Evolutionary conservation across 495 filamentous ascomycete species (phyloP).

Genomic region (Schizothecium vesticola): DNA sequence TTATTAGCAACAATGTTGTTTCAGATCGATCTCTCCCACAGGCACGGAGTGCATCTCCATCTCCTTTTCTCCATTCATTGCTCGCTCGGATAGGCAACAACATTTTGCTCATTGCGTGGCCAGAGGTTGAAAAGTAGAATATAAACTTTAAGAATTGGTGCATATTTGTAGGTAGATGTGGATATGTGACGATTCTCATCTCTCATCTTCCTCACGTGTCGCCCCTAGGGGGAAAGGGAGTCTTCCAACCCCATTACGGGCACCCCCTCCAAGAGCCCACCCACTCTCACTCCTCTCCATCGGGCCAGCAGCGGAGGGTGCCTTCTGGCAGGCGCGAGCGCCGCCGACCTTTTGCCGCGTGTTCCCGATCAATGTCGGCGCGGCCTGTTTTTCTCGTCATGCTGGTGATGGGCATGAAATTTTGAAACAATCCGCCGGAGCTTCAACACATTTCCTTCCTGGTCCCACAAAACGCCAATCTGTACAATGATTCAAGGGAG

Average conservation of each 20-base stretch:
- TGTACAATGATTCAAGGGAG: background rate
- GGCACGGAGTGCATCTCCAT: background rate
- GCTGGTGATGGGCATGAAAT: background rate
- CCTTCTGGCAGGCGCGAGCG: too few species aligned
- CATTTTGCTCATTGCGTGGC: background rate
- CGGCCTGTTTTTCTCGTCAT: background rate
- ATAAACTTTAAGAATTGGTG: background rate
- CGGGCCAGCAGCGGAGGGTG: too few species aligned
- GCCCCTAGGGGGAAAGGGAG: background rate
- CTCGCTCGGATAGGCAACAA: background rate
- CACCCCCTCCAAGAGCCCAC: background rate
- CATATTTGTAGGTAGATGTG: background rate
- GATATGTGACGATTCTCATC: background rate
- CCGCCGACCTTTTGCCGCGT: too few species aligned
- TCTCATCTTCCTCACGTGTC: background rate
- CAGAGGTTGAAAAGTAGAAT: background rate
- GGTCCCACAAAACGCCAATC: background rate
- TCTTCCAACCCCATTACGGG: background rate
- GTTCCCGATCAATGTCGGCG: background rate
- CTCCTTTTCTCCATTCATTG: background rate
- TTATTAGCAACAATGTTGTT: background rate
- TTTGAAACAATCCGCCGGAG: background rate
- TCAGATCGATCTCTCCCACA: background rate
- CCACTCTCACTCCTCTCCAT: too few species aligned
- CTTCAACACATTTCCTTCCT: background rate